These are phyloP conservation scores for Alternaria sp. DNA, from an alignment of 2,329 filamentous ascomycete genomes.

Conservation along the genomic window DNA sequence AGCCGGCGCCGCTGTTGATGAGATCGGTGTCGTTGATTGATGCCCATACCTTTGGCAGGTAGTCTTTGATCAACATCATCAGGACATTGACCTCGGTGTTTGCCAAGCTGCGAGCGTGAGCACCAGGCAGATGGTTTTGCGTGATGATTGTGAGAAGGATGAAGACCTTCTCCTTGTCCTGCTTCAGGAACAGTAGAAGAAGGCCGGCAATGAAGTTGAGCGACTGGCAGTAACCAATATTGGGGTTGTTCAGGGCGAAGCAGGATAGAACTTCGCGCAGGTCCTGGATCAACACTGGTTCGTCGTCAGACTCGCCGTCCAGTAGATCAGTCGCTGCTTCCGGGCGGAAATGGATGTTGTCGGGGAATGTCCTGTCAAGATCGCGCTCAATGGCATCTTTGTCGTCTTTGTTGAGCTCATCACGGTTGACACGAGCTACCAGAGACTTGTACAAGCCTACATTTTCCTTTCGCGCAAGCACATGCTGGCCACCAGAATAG, in stretches of 20 bases:
- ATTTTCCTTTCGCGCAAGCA: constrained; percentile 71
- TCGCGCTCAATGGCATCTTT: constrained; percentile 92
- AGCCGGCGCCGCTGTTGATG: constrained; percentile 44
- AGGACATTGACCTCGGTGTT: constrained; percentile 94
- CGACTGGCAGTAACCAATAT: constrained; percentile 93
- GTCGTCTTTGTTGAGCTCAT: constrained; percentile 71
- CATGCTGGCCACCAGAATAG: constrained; percentile 85
- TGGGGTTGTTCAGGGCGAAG: constrained; percentile 88
- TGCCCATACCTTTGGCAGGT: constrained; percentile 81
- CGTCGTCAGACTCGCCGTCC: constrained; percentile 51
- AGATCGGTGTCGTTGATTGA: constrained; percentile 82
- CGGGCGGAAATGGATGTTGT: constrained; percentile 90
- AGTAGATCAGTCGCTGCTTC: constrained; percentile 42
- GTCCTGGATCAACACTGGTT: constrained; percentile 80
- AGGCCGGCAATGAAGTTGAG: constrained; percentile 94
- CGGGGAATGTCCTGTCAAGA: constrained; percentile 90
- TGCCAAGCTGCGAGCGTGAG: constrained; percentile 86
- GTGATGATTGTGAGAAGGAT: constrained; percentile 94
- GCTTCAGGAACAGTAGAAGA: constrained; percentile 79
- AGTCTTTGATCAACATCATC: constrained; percentile 84
- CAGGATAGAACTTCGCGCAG: constrained; percentile 86
- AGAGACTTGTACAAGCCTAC: constrained; percentile 75
- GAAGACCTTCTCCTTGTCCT: constrained; percentile 88
- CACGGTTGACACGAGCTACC: constrained; percentile 69
- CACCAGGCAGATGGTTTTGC: constrained; percentile 84